Percentiles rank a stretch among this genome's conserved stretches.
Evolutionary conservation across 257 asterid genomes (phyloP).

Genomic region (Paraleonurus japonicus): DNA sequence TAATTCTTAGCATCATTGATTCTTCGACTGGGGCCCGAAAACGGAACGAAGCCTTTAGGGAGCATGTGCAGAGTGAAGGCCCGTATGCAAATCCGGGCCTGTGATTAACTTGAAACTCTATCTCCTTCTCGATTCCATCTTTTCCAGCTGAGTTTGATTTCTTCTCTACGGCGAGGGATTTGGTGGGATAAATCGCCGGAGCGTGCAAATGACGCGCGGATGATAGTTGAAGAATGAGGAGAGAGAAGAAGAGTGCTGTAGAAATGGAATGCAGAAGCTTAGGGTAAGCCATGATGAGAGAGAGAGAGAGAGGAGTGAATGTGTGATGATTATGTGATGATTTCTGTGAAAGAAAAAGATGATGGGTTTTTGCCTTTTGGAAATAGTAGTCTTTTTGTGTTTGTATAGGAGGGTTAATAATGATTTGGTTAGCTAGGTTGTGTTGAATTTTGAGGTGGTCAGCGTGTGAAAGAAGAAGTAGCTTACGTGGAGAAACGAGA

Average conservation of each 20-base stretch:
- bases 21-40: constrained; percentile 43
- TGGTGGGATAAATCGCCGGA: neutral
- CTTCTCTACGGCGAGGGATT: too few relatives aligned
- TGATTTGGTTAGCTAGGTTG: constrained; percentile 16
- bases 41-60: constrained; percentile 35
- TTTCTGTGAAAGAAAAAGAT: constrained; percentile 4
- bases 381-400: neutral
- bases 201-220: constrained; percentile 14
- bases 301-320: neutral
- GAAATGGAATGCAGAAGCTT: neutral
- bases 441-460: constrained; percentile 13
- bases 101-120: neutral
- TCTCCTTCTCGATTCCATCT: neutral
- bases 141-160: neutral
- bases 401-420: neutral
- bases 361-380: neutral
- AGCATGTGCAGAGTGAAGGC: constrained; percentile 35
- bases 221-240: neutral
- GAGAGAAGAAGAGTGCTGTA: constrained; percentile 5
- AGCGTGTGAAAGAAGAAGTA: constrained; percentile 17
- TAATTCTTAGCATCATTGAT: constrained; percentile 32
- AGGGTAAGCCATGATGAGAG: constrained; percentile 18
- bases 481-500: neutral
- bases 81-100: neutral
- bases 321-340: constrained; percentile 14